Evolutionary conservation across 768 basidiomycete genomes (phyloP), one percentile per base, ranked within the genome.

Genomic region (Scleroderma bovista): DNA sequence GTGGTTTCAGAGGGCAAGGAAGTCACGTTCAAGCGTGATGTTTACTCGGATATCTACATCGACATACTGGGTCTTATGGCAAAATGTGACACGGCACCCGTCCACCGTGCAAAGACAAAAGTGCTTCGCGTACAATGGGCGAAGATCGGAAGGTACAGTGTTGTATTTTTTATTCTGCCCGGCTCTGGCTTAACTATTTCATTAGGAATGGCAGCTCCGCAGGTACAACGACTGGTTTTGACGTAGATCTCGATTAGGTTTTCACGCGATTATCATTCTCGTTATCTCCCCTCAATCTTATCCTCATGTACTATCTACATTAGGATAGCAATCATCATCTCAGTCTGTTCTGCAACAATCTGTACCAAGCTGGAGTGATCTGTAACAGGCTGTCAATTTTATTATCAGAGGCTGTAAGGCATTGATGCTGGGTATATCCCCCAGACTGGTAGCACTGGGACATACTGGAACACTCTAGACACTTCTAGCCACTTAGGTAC

Each of bases 21-120:
- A 1, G 55, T 52, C 9, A 6, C 19, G 6, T 56, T 56, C 36
- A 56, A 52, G 33, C 13, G 15, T 3, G 24, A 47, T 13, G 12
- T 44, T 2, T 52, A 52, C 19, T 10, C 29, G 2, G 36, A 37
- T 2, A 23, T 47, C 12, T 51, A 51, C 12, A 6, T 46, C 17
- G 31, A 51, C 23, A 39, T 52, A 15, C 10, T 52, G 6, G 36
- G 42, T 7, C 43, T 48, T 1, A 48, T 48, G 43, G 13, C 15
- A 19, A 52, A 52, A 23, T 52, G 47, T 33, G 47, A 52, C 19
- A 48, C 33, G 5, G 16, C n/a, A 1, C 20, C 43, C 7, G 24
- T 52, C 6, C 46, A 51, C 31, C n/a, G 29, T 19, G 45, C 31
- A 4, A 51, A 51, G 23, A 51, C 46, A 38, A 37, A 31, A 31